Evolutionary conservation across 257 asterid species (phyloP).

Genomic region (Ilex asprella): DNA sequence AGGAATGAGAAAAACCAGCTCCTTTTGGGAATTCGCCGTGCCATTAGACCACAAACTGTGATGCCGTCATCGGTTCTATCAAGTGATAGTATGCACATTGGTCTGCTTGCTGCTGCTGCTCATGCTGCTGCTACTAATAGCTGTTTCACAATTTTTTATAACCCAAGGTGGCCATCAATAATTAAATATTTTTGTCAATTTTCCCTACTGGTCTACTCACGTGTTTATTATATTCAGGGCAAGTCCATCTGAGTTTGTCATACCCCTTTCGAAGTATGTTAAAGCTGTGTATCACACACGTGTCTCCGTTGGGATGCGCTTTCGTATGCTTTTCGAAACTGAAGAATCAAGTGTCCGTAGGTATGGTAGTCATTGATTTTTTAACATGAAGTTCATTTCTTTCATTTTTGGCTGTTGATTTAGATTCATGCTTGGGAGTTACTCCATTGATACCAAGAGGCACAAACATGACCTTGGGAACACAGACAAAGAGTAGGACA

Average conservation of each 20-base stretch:
- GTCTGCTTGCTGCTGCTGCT: conserved; percentile 98
- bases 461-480: no score
- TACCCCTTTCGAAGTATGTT: conserved; percentile 79
- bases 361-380: conserved; percentile 20
- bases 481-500: no score
- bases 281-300: conserved; percentile 93
- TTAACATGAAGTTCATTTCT: no score
- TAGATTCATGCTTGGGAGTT: no score
- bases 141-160: conserved; percentile 88
- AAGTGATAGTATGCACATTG: conserved; percentile 98
- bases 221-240: conserved; percentile 52
- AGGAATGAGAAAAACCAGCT: conserved; percentile 98
- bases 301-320: conserved; percentile 96
- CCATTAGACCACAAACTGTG: conserved; percentile 87
- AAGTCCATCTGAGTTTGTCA: conserved; percentile 91
- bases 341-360: conserved; percentile 99
- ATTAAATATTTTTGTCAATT: background rate
- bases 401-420: no score
- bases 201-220: conserved; percentile 9
- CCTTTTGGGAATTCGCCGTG: conserved; percentile 88
- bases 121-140: conserved; percentile 98
- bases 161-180: conserved; percentile 56
- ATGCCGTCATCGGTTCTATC: conserved; percentile 98
- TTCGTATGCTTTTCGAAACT: conserved; percentile 93
- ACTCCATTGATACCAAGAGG: no score